These are phyloP conservation scores for Potentilla sterilis DNA, from an alignment of 306 rosid species.

Conservation along the genomic window DNA sequence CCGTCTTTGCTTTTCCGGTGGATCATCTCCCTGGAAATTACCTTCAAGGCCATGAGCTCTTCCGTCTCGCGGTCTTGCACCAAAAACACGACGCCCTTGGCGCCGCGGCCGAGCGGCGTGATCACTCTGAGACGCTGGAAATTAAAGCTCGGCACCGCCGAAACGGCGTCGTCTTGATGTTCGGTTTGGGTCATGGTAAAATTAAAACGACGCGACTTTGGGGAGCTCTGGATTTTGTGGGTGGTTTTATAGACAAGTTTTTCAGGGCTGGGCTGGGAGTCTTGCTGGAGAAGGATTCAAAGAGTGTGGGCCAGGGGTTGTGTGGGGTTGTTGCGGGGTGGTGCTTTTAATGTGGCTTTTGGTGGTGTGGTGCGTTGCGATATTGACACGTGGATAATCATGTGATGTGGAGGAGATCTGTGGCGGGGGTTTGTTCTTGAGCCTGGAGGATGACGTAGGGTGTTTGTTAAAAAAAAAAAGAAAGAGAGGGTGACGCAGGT, in stretches of 20 bases:
- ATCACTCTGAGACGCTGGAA: constrained; percentile 45
- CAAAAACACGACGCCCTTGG: constrained; percentile 81
- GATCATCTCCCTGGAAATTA: constrained; percentile 58
- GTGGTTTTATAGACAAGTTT: not conserved
- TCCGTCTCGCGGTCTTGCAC: constrained; percentile 27
- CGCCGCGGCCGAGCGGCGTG: constrained; percentile 90
- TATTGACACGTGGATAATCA: not conserved
- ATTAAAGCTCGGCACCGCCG: constrained; percentile 28
- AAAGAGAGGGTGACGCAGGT: too few species aligned
- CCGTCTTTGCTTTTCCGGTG: constrained; percentile 33
- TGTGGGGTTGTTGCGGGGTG: not conserved
- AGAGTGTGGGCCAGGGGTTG: not conserved
- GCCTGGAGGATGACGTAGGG: not conserved
- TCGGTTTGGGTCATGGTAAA: constrained; percentile 2
- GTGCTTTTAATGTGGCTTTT: not conserved
- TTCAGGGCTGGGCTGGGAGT: not conserved
- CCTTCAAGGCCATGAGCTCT: constrained; percentile 65
- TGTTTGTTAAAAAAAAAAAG: too few species aligned
- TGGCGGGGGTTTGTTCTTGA: not conserved
- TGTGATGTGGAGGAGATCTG: not conserved
- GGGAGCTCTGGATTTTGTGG: not conserved
- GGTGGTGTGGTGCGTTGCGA: not conserved
- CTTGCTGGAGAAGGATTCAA: constrained; percentile 24
- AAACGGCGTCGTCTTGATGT: not conserved
- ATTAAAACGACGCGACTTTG: not conserved